Conservation (phyloP, 331 rosid genomes). For the Erythrophleum ivorense region DNA sequence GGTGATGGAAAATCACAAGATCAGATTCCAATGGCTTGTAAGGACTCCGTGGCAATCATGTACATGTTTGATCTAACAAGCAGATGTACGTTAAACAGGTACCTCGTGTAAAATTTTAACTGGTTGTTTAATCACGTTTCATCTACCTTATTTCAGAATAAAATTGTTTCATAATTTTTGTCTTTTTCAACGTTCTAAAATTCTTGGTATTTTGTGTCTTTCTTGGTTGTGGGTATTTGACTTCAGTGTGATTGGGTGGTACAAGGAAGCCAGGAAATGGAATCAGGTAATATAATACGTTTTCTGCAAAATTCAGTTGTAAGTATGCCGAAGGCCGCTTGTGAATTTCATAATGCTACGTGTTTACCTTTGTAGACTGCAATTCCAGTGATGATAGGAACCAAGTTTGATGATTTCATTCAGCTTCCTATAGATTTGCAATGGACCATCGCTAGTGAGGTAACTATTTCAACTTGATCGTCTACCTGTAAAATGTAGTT, state of each 20-base stretch:
- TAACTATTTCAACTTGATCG: slow-evolving; percentile 36
- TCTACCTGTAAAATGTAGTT: not conserved
- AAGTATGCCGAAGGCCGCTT: slow-evolving; percentile 9
- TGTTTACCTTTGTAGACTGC: slow-evolving; percentile 64
- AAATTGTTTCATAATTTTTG: not conserved
- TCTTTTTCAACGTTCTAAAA: not conserved
- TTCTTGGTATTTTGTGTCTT: not conserved
- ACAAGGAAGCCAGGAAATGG: slow-evolving; percentile 81
- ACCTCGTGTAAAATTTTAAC: not conserved
- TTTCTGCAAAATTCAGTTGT: not conserved
- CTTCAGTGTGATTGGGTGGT: slow-evolving; percentile 77
- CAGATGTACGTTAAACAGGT: slow-evolving; percentile 89
- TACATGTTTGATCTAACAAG: slow-evolving; percentile 98
- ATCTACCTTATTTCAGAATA: not conserved
- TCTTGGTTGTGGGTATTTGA: slow-evolving; percentile 19
- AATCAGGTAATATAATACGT: slow-evolving; percentile 63
- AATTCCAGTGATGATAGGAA: slow-evolving; percentile 89
- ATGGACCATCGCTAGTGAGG: slow-evolving; percentile 95
- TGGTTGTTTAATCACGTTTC: not conserved
- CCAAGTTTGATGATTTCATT: slow-evolving; percentile 95
- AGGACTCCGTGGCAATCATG: slow-evolving; percentile 87
- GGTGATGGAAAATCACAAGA: slow-evolving; percentile 69
- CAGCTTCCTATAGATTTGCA: slow-evolving; percentile 97
- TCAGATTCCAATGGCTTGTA: slow-evolving; percentile 74
- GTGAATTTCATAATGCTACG: not conserved